Conservation (phyloP, 805 yeast species). For the Huiozyma sinensis region DNA sequence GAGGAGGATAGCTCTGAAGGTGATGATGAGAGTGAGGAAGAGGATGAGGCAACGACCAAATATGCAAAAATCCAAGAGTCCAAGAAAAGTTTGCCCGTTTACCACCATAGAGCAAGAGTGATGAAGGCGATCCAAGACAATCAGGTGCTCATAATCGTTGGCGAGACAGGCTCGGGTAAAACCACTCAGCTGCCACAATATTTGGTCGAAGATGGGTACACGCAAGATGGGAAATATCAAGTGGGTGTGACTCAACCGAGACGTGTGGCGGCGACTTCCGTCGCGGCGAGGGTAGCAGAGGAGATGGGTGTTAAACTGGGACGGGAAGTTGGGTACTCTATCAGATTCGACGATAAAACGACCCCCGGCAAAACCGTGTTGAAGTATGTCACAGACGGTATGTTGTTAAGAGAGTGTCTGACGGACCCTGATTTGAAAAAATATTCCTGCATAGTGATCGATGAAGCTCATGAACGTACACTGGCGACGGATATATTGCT, state of each 20-base stretch:
- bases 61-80: constrained; percentile 35
- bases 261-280: constrained; percentile 88
- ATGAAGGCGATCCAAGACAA: constrained; percentile 47
- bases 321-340: constrained; percentile 74
- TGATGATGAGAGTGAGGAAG: constrained; percentile 16
- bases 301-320: constrained; percentile 82
- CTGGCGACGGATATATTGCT: constrained; percentile 78
- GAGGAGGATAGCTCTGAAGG: constrained; percentile 27
- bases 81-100: constrained; percentile 68
- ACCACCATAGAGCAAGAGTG: constrained; percentile 46
- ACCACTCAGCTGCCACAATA: constrained; percentile 91
- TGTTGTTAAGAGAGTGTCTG: constrained; percentile 76
- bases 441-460: constrained; percentile 82
- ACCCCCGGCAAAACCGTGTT: constrained; percentile 48
- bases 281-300: constrained; percentile 83
- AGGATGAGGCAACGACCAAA: constrained; percentile 21
- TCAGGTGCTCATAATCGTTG: constrained; percentile 67
- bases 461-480: constrained; percentile 96
- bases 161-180: constrained; percentile 91
- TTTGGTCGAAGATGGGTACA: constrained; percentile 71
- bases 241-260: constrained; percentile 92
- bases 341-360: constrained; percentile 78
- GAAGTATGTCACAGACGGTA: constrained; percentile 94
- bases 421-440: constrained; percentile 56
- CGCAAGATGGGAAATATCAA: constrained; percentile 41